These are phyloP conservation scores for Tetracladium maxilliforme DNA, from an alignment of 2,329 filamentous ascomycete species.

Conservation along the genomic window DNA sequence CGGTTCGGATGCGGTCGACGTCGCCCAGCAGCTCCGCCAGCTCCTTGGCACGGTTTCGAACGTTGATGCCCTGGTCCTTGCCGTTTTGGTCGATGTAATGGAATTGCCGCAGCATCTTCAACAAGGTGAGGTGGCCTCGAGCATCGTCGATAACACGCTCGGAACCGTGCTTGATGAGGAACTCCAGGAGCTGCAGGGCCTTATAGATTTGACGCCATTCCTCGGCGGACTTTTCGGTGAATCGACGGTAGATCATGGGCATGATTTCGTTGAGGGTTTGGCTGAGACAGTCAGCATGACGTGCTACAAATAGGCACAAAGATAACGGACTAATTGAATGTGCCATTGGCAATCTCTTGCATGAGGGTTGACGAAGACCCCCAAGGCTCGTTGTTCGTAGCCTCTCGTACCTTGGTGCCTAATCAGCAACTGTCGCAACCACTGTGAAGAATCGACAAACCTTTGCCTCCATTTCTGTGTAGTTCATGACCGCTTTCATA, in stretches of 20 bases:
- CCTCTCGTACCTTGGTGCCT: conserved; percentile 69
- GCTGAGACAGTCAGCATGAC: conserved; percentile 28
- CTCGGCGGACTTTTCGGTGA: conserved; percentile 94
- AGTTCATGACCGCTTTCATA: conserved; percentile 75
- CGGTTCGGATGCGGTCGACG: conserved; percentile 69
- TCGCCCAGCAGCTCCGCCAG: conserved; percentile 86
- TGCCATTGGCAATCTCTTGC: conserved; percentile 97
- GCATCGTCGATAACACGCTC: conserved; percentile 96
- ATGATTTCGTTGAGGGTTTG: conserved; percentile 98
- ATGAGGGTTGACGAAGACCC: conserved; percentile 57
- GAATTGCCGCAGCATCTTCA: conserved; percentile 98
- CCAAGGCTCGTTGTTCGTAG: conserved; percentile 98
- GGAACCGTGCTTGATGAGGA: conserved; percentile 94
- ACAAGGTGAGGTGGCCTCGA: conserved; percentile 79
- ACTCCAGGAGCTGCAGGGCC: conserved; percentile 88
- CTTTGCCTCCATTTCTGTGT: conserved; percentile 61
- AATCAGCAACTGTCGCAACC: too few species aligned
- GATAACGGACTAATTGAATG: conserved; percentile 81
- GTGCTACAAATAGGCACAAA: conserved; percentile 1
- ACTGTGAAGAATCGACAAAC: conserved; percentile 14
- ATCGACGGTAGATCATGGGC: conserved; percentile 99
- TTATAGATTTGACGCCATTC: conserved; percentile 99
- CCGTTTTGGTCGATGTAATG: conserved; percentile 93
- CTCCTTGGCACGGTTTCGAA: conserved; percentile 92
- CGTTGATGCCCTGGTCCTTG: conserved; percentile 96